Conservation (phyloP, 768 basidiomycete species). For the Boletus rubroflammeus region DNA sequence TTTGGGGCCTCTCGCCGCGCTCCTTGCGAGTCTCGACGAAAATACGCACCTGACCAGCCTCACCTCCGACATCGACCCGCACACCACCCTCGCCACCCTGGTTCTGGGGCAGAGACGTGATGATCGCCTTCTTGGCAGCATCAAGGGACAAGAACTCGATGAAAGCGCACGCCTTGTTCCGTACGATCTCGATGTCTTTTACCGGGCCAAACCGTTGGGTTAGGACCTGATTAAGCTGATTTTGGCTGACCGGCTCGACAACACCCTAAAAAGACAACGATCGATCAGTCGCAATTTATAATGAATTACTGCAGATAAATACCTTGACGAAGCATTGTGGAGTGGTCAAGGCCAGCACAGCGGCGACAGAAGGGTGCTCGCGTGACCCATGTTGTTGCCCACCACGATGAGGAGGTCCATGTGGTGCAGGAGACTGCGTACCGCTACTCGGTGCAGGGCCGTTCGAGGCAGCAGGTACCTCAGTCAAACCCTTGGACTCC, state of each 20-base stretch:
- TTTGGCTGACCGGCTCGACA: constrained; percentile 55
- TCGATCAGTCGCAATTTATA: not conserved
- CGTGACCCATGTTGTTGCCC: constrained; percentile 37
- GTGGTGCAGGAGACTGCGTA: constrained; percentile 32
- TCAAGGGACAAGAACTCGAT: constrained; percentile 81
- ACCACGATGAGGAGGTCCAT: constrained; percentile 32
- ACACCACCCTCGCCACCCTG: constrained; percentile 92
- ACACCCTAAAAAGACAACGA: constrained; percentile 55
- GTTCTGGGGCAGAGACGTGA: constrained; percentile 55
- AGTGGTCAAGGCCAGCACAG: constrained; percentile 62
- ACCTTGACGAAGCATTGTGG: constrained; percentile 94
- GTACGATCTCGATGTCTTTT: constrained; percentile 87
- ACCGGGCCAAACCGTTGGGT: constrained; percentile 70
- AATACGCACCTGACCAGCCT: constrained; percentile 51
- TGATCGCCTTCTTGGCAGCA: constrained; percentile 81
- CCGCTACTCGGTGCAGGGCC: constrained; percentile 43
- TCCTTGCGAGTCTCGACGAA: constrained; percentile 90
- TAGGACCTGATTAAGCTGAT: constrained; percentile 48
- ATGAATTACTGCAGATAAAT: constrained; percentile 12
- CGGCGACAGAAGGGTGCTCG: constrained; percentile 44
- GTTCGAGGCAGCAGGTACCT: constrained; percentile 44
- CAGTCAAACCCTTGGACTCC: constrained; percentile 73
- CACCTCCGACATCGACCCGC: constrained; percentile 64
- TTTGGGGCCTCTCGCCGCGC: constrained; percentile 72
- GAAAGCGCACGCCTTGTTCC: constrained; percentile 89